Evolutionary conservation across 2,329 filamentous ascomycete species (phyloP).

Genomic region (Karstenula rhodostoma): DNA sequence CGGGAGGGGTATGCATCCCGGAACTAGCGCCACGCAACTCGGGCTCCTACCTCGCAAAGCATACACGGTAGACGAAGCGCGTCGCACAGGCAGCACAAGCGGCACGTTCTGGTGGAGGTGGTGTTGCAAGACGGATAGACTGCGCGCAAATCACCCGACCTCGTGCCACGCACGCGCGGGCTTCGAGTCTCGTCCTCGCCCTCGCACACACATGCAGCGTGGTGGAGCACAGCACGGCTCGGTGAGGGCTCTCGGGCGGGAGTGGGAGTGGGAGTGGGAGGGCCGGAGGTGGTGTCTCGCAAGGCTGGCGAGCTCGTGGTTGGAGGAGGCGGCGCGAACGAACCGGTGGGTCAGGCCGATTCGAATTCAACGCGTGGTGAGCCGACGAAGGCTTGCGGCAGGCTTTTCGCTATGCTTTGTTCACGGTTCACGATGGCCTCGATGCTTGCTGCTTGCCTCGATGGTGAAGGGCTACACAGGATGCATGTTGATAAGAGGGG

Average conservation of each 20-base stretch:
- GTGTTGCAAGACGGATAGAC: neutral
- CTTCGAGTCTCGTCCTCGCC: conserved; percentile 13
- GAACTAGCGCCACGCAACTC: too few relatives aligned
- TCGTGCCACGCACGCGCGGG: neutral
- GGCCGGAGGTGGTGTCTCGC: conserved; percentile 29
- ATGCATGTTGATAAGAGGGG: conserved; percentile 20
- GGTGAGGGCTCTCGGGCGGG: too few relatives aligned
- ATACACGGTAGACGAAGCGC: neutral
- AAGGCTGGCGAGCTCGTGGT: conserved; percentile 38
- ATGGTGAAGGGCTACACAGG: neutral
- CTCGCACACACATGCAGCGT: conserved; percentile 14
- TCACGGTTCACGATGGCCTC: too few relatives aligned
- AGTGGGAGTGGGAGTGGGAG: too few relatives aligned
- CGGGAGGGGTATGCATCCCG: too few relatives aligned
- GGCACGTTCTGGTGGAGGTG: neutral
- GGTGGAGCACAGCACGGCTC: conserved; percentile 9
- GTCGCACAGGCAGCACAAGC: conserved; percentile 2
- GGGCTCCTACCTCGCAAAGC: neutral
- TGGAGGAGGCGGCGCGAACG: conserved; percentile 33
- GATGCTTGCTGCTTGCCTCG: too few relatives aligned
- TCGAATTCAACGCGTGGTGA: conserved; percentile 36
- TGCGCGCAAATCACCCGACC: conserved; percentile 6
- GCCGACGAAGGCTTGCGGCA: too few relatives aligned
- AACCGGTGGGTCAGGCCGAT: conserved; percentile 36
- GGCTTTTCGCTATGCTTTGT: too few relatives aligned